Evolutionary conservation across 352 stramenopile species (phyloP).

Genomic region (Phytophthora macrochlamydospora): DNA sequence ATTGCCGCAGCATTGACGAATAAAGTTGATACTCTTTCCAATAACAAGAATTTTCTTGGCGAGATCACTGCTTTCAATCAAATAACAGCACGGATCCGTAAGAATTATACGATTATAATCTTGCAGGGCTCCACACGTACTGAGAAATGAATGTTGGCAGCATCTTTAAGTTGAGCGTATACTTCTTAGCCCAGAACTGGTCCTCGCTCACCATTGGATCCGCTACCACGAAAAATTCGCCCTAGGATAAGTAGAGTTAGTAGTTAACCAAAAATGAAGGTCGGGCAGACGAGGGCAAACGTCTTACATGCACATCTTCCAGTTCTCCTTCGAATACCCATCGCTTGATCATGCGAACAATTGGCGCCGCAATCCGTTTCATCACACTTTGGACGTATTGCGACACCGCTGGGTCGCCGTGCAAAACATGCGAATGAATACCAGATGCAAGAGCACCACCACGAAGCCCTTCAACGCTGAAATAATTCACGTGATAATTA

Average conservation of each 20-base stretch:
- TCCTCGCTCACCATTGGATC: conserved; percentile 78
- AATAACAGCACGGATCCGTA: neutral
- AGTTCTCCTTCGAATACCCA: conserved; percentile 90
- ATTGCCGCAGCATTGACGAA: conserved; percentile 94
- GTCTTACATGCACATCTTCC: conserved; percentile 81
- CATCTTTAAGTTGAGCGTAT: conserved; percentile 86
- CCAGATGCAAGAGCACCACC: conserved; percentile 90
- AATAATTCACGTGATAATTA: conserved; percentile 6
- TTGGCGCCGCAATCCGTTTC: conserved; percentile 76
- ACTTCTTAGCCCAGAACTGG: conserved; percentile 88
- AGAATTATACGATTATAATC: too few species aligned
- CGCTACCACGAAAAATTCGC: conserved; percentile 88
- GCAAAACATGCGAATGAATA: conserved; percentile 90
- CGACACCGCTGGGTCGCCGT: conserved; percentile 87
- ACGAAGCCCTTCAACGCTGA: conserved; percentile 77
- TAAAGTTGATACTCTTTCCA: conserved; percentile 99
- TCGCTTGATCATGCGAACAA: conserved; percentile 88
- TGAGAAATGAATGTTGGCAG: conserved; percentile 86
- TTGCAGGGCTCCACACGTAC: conserved; percentile 35
- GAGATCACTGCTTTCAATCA: conserved; percentile 66
- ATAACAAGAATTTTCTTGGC: conserved; percentile 95
- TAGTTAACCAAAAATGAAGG: neutral
- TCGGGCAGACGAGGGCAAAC: neutral
- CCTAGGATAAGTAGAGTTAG: conserved; percentile 27
- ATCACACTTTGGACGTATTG: conserved; percentile 80